Evolutionary conservation across 2,329 filamentous ascomycete genomes (phyloP), one percentile per base, ranked within the genome.

Genomic region (Penicillium sp.): DNA sequence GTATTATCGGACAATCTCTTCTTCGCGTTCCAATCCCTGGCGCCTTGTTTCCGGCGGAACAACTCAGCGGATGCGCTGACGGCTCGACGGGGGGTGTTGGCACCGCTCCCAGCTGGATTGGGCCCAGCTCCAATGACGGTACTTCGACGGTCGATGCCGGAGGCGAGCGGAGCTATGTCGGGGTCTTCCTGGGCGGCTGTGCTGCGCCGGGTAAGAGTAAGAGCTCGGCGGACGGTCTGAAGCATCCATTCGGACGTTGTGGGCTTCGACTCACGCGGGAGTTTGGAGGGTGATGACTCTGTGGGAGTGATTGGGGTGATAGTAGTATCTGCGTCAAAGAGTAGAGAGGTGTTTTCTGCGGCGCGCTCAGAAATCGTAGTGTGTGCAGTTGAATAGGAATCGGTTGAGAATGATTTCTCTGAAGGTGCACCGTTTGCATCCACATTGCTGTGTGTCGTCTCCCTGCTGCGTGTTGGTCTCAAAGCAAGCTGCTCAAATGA

Each of bases 221-320:
- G 78, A 8, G 83, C 82, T 25, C 83, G 75, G 13, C 79, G 74
- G 14, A 89, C 62, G 33, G 80, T 86, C 15, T 84, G 84, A 8
- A 89, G 67, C 80, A 89, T 69, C 81, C 83, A 87, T 16, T 76
- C 77, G 67, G 67, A 82, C 76, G 58, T 78, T 79, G 14, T 81
- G 73, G 53, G 50, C 36, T 55, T 60, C 10, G 50, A 47, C 17
- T 45, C 43, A 2, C 47, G 45, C 7, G 49, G 48, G 4, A 59
- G 45, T 36, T 58, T 59, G 18, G 53, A 56, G 15, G 60, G 53
- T 1, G 58, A 54, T 8, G 50, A 50, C 16, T 65, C 63, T n/a
- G n/a, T n/a, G n/a, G n/a, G n/a, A n/a, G n/a, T n/a, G n/a, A 13
- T 44, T 47, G 1, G 54, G 50, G 4, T 53, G 51, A 10, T n/a